Percentiles rank a stretch among this genome's conserved stretches.
Conservation (phyloP, 2,329 filamentous ascomycete genomes). For the Trichophyton simii region DNA sequence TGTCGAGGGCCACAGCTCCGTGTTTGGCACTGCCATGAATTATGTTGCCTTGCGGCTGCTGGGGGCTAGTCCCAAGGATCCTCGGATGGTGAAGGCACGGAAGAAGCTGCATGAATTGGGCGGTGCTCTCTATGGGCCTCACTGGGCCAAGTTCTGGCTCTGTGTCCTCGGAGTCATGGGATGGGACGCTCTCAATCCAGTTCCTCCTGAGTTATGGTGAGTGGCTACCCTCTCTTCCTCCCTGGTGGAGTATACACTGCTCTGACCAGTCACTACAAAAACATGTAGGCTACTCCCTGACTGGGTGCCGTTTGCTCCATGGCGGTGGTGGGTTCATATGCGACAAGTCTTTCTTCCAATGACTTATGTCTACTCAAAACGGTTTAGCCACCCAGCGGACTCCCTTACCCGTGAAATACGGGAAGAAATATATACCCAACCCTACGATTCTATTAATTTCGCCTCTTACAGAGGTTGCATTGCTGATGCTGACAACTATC, state of each 20-base stretch:
- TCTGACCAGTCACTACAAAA: neutral
- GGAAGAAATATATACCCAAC: conserved; percentile 69
- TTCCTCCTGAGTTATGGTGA: conserved; percentile 81
- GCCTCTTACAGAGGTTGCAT: conserved; percentile 69
- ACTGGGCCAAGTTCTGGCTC: conserved; percentile 97
- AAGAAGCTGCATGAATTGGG: conserved; percentile 72
- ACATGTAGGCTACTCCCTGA: conserved; percentile 57
- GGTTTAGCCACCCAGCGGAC: conserved; percentile 64
- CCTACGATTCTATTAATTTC: conserved; percentile 70
- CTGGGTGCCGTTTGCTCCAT: conserved; percentile 79
- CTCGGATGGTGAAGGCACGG: conserved; percentile 73
- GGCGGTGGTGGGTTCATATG: conserved; percentile 98
- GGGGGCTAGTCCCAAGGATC: conserved; percentile 71
- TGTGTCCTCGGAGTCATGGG: conserved; percentile 66
- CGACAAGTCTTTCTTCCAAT: conserved; percentile 92
- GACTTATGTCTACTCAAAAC: conserved; percentile 77
- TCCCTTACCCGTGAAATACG: conserved; percentile 59
- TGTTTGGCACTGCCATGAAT: conserved; percentile 82
- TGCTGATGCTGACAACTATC: conserved; percentile 68
- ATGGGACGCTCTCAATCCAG: conserved; percentile 91
- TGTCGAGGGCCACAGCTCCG: conserved; percentile 83
- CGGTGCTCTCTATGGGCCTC: conserved; percentile 69
- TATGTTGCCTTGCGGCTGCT: conserved; percentile 71
- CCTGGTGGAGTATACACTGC: neutral
- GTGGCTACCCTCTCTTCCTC: neutral